Conservation (phyloP, 1,284 basidiomycete species). For the Ceratobasidium sp. region DNA sequence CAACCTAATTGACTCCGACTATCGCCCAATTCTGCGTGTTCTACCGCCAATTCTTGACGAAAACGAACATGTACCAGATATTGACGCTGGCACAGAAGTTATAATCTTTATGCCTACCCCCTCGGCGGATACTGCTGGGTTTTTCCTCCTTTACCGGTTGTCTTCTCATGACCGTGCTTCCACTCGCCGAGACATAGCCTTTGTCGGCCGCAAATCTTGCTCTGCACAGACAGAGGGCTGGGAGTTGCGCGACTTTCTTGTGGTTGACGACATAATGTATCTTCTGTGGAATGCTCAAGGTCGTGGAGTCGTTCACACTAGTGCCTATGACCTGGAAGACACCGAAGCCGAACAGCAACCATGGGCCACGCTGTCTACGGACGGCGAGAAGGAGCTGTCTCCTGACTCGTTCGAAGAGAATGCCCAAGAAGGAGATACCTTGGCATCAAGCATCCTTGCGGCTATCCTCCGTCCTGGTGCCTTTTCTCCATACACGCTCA, state of each 20-base stretch:
- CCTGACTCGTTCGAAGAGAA: constrained; percentile 79
- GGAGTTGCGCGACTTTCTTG: constrained; percentile 77
- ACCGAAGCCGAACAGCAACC: constrained; percentile 45
- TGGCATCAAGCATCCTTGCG: constrained; percentile 76
- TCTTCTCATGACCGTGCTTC: constrained; percentile 24
- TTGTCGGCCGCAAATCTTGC: constrained; percentile 66
- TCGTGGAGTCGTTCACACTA: constrained; percentile 69
- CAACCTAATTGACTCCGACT: constrained; percentile 64
- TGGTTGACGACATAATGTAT: constrained; percentile 64
- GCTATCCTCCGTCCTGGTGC: constrained; percentile 87
- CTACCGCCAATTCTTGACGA: constrained; percentile 57
- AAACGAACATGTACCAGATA: constrained; percentile 39
- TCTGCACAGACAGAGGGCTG: constrained; percentile 69
- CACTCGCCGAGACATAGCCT: constrained; percentile 54
- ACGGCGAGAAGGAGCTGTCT: constrained; percentile 61
- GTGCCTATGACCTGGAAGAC: constrained; percentile 69
- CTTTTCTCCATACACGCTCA: constrained; percentile 84
- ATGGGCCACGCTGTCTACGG: constrained; percentile 58
- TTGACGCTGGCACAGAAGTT: constrained; percentile 52
- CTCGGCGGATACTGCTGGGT: constrained; percentile 73
- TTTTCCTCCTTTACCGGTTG: constrained; percentile 52
- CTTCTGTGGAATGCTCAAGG: constrained; percentile 82
- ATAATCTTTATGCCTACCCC: constrained; percentile 74
- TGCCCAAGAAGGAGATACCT: constrained; percentile 60
- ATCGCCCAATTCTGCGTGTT: constrained; percentile 69